A percentile compares a stretch with the other conserved stretches of the same genome.
Conservation (phyloP, 2,329 filamentous ascomycete species). For the Mycosphaerella arachidis region DNA sequence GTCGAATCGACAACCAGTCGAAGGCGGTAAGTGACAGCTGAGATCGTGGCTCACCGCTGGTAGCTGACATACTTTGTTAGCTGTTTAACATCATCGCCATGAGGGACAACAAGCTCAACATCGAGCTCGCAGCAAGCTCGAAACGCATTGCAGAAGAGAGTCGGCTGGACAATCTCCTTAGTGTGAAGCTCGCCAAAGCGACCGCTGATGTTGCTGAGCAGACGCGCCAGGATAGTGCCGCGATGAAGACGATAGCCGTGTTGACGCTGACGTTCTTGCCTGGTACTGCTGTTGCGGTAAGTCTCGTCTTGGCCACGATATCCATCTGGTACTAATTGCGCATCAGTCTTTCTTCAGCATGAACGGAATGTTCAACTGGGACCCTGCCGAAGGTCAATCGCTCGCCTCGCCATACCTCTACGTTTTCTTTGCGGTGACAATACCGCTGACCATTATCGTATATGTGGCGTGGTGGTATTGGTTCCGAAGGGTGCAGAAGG, state of each 20-base stretch:
- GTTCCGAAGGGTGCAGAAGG: slow-evolving; percentile 25
- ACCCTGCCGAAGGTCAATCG: slow-evolving; percentile 13
- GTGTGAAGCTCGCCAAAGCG: slow-evolving; percentile 33
- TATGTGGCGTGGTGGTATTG: slow-evolving; percentile 30
- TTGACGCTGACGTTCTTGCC: slow-evolving; percentile 44
- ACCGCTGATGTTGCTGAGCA: slow-evolving; percentile 33
- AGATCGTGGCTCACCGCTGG: background rate
- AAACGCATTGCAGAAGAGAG: slow-evolving; percentile 33
- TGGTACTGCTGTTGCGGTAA: slow-evolving; percentile 34
- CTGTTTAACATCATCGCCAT: slow-evolving; percentile 33
- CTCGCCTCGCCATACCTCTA: slow-evolving; percentile 31
- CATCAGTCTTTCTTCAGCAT: slow-evolving; percentile 32
- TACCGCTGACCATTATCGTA: slow-evolving; percentile 30
- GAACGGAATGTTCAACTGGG: slow-evolving; percentile 30
- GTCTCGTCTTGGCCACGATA: background rate
- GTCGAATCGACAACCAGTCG: slow-evolving; percentile 34
- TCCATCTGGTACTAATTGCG: slow-evolving; percentile 6
- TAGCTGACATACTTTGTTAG: slow-evolving; percentile 15
- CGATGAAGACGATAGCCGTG: slow-evolving; percentile 45
- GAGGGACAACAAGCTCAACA: slow-evolving; percentile 33
- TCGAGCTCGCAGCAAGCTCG: slow-evolving; percentile 32
- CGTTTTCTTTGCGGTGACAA: slow-evolving; percentile 32
- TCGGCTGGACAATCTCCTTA: slow-evolving; percentile 32
- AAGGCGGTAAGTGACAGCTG: slow-evolving; percentile 26
- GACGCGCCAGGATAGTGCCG: slow-evolving; percentile 34